Percentiles rank a stretch among this genome's conserved stretches.
These are phyloP conservation scores for Gymnopus androsaceus DNA, from an alignment of 1,284 basidiomycete genomes.

Conservation along the genomic window DNA sequence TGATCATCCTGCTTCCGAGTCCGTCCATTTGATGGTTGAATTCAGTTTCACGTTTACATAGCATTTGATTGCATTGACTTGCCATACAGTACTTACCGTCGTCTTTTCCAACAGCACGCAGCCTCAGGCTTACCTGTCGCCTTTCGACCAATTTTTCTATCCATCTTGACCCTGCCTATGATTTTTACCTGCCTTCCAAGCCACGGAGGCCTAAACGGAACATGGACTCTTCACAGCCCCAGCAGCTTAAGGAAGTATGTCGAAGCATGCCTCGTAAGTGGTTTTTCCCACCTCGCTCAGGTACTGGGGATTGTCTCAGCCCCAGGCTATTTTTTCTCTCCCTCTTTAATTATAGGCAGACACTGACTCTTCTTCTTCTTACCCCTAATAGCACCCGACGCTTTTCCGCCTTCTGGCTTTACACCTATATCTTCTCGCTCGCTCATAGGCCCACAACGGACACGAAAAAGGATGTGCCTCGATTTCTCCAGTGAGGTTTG, in stretches of 20 bases:
- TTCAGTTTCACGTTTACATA: neutral
- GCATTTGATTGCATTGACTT: neutral
- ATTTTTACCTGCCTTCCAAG: conserved; percentile 8
- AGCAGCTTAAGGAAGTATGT: neutral
- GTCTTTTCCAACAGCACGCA: conserved; percentile 6
- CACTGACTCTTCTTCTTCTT: no score
- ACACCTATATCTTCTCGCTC: conserved; percentile 11
- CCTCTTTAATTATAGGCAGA: no score
- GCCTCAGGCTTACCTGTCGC: conserved; percentile 10
- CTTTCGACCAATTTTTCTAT: conserved; percentile 12
- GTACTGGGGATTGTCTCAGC: no score
- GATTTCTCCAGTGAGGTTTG: neutral
- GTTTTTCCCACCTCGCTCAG: neutral
- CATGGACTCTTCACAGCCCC: neutral
- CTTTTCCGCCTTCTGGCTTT: conserved; percentile 17
- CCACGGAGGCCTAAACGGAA: neutral
- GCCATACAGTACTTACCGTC: no score
- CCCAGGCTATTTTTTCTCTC: neutral
- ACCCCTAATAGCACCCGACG: conserved; percentile 26
- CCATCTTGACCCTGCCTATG: conserved; percentile 1
- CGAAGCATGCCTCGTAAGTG: conserved; percentile 21
- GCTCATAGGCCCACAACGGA: conserved; percentile 13
- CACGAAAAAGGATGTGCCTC: conserved; percentile 7
- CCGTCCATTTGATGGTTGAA: no score
- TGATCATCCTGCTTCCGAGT: no score